phyloP scores from a whole-genome alignment of 805 yeast genomes.

The Metschnikowia colocasiae region DNA sequence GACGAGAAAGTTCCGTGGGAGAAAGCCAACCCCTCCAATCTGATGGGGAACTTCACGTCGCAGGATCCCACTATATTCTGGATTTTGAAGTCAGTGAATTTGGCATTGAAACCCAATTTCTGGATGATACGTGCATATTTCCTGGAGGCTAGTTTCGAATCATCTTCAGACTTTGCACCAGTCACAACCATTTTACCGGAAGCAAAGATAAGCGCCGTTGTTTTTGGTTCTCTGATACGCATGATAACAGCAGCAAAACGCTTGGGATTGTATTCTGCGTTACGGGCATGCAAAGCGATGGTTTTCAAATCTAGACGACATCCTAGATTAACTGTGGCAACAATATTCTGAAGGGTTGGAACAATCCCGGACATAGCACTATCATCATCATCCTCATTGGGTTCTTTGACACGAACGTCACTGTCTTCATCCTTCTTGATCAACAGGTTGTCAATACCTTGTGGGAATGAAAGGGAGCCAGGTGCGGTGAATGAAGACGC shows the following conservation, averaged over 20 bases:
- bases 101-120: constrained; percentile 95
- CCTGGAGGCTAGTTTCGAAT: constrained; percentile 95
- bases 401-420: constrained; percentile 26
- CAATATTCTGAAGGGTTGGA: constrained; percentile 92
- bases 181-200: constrained; percentile 99
- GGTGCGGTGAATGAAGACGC: constrained; percentile 71
- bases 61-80: constrained; percentile 98
- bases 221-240: constrained; percentile 98
- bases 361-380: constrained; percentile 91
- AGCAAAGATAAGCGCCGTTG: constrained; percentile 96
- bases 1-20: constrained; percentile 98
- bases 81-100: constrained; percentile 95
- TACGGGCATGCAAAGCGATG: constrained; percentile 96
- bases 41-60: constrained; percentile 96
- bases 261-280: constrained; percentile 97
- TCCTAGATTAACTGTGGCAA: constrained; percentile 95
- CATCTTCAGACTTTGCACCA: constrained; percentile 98
- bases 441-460: constrained; percentile 33
- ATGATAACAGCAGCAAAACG: constrained; percentile 99
- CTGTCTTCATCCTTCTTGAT: constrained; percentile 16
- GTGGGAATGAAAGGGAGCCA: constrained; percentile 61
- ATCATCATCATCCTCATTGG: constrained; percentile 50
- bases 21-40: constrained; percentile 95
- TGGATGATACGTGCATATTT: constrained; percentile 98
- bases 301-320: constrained; percentile 95